Percentiles rank a stretch among this genome's conserved stretches.
These are phyloP conservation scores for Erysimum cheiri DNA, from an alignment of 441 rosid species.

Conservation along the genomic window DNA sequence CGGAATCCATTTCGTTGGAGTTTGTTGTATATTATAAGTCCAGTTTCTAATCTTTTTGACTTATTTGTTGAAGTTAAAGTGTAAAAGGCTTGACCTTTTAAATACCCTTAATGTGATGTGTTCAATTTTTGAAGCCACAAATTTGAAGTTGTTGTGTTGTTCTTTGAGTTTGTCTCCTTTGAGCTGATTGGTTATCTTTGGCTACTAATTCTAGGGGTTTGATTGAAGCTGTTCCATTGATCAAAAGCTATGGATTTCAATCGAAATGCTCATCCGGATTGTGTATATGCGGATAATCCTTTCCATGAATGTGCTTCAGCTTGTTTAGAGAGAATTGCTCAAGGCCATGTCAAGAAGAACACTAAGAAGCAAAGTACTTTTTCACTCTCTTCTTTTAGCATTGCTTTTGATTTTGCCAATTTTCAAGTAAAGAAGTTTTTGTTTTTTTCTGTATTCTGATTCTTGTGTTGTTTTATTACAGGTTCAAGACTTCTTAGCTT, in stretches of 20 bases:
- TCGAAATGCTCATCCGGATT: slow-evolving; percentile 64
- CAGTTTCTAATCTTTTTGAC: slow-evolving; percentile 30
- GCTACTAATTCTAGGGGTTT: too few relatives aligned
- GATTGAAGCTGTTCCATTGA: slow-evolving; percentile 9
- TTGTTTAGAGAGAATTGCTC: slow-evolving; percentile 66
- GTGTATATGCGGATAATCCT: slow-evolving; percentile 74
- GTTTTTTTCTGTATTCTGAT: slow-evolving; percentile 28
- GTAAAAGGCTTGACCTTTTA: slow-evolving; percentile 26
- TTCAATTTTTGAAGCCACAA: slow-evolving; percentile 20
- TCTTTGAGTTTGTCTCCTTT: slow-evolving; percentile 9
- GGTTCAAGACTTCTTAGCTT: slow-evolving; percentile 57
- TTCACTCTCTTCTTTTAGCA: not conserved
- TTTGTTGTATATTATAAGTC: slow-evolving; percentile 28
- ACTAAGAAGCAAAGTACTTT: slow-evolving; percentile 65
- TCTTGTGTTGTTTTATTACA: slow-evolving; percentile 34
- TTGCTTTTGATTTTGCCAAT: not conserved
- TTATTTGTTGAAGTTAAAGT: slow-evolving; percentile 10
- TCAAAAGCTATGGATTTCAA: slow-evolving; percentile 33
- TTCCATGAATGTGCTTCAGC: slow-evolving; percentile 82
- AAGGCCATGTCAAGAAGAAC: slow-evolving; percentile 55
- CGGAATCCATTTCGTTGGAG: slow-evolving; percentile 35
- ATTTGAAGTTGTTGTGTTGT: not conserved
- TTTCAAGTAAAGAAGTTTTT: not conserved
- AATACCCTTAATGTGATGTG: slow-evolving; percentile 22
- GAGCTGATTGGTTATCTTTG: not conserved